Conservation (phyloP, 495 filamentous ascomycete species). For the Podospora pseudocomata region DNA sequence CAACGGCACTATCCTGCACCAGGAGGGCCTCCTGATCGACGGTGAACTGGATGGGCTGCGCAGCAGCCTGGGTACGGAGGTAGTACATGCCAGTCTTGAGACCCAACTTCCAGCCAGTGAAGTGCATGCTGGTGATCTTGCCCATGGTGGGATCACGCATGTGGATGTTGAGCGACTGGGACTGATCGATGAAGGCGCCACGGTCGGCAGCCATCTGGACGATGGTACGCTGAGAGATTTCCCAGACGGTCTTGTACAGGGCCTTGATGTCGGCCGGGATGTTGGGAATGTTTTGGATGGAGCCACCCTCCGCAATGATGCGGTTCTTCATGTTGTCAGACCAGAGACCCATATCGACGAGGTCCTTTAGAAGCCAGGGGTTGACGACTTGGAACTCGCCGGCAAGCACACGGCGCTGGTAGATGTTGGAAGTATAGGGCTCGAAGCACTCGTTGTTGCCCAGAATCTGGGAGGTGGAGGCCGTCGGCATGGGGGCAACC, state of each 20-base stretch:
- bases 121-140: slow-evolving; percentile 99
- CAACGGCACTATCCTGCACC: slow-evolving; percentile 79
- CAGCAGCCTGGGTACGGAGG: slow-evolving; percentile 94
- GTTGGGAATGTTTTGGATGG: slow-evolving; percentile 93
- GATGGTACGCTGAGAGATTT: slow-evolving; percentile 93
- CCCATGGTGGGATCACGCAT: slow-evolving; percentile 99
- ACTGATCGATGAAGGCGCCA: slow-evolving; percentile 97
- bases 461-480: slow-evolving; percentile 91
- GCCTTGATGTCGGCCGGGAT: slow-evolving; percentile 94
- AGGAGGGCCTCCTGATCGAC: slow-evolving; percentile 95
- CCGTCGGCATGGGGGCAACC: slow-evolving; percentile 96
- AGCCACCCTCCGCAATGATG: slow-evolving; percentile 94
- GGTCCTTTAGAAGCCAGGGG: slow-evolving; percentile 96
- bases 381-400: slow-evolving; percentile 99
- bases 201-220: slow-evolving; percentile 98
- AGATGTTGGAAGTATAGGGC: slow-evolving; percentile 99
- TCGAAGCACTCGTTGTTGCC: slow-evolving; percentile 99
- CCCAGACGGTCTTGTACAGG: slow-evolving; percentile 99
- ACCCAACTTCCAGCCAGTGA: slow-evolving; percentile 97
- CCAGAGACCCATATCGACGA: slow-evolving; percentile 97
- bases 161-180: slow-evolving; percentile 98
- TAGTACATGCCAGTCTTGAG: slow-evolving; percentile 99
- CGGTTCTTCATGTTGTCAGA: slow-evolving; percentile 99
- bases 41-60: slow-evolving; percentile 96
- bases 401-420: slow-evolving; percentile 94